Evolutionary conservation across 2,329 filamentous ascomycete species (phyloP), one percentile per base, ranked within the genome.

Genomic region (Aphanocladium album): DNA sequence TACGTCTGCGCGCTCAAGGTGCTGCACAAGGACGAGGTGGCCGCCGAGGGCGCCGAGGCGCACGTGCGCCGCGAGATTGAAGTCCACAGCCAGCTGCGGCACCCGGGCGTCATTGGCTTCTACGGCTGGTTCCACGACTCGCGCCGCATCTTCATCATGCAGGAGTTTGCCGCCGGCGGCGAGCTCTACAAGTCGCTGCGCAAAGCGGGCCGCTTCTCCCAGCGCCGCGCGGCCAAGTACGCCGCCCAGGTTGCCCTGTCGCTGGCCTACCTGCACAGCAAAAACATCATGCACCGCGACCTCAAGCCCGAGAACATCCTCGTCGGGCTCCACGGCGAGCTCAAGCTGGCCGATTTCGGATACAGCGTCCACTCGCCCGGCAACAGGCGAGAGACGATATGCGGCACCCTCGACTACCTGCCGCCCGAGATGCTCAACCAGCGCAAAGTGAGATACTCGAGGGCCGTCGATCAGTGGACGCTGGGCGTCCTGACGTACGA

Each of bases 111-210:
- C 68, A 80, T 95, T 61, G 85, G 89, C 65, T 80, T 96, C 33
- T 93, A 89, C 72, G 90, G 90, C 7, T 90, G 93, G 74, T 96
- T 96, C 79, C 90, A 96, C 75, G 90, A 96, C 75, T 88, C 85
- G 72, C 93, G 93, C 76, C 86, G 91, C 58, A 89, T 96, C 66
- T 93, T 96, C 73, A 77, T 96, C 62, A 93, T 96, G 67, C 82
- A 95, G 59, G 91, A 96, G 73, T 96, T 91, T 69, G 91, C 91
- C 17, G 89, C 88, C 62, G 89, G 90, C 73, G 91, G 91, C 65
- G 91, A 96, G 75, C 79, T 96, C 62, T 96, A 95, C 79, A 95
- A 95, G 80, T 89, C 92, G 71, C 80, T 95, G 62, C 84, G 89
- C 62, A 86, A 86, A 67, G 90, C 91, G 71, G 84, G 85, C 73